Evolutionary conservation across 2,329 filamentous ascomycete species (phyloP).

Genomic region (Botrytis tulipae): DNA sequence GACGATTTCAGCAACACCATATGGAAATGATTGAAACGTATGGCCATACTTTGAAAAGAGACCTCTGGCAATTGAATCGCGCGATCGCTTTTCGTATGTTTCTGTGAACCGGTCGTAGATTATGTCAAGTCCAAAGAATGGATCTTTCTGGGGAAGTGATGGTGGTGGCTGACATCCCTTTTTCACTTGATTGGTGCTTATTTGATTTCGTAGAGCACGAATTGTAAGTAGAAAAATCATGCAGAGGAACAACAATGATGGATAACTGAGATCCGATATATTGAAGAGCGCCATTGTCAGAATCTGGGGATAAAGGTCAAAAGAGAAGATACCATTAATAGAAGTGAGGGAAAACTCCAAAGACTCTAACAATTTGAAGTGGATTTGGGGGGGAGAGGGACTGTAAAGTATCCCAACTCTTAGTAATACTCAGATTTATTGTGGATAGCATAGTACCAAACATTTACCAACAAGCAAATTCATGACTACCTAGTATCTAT

Average conservation of each 20-base stretch:
- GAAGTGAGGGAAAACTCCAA: neutral
- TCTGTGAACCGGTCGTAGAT: slow-evolving; percentile 27
- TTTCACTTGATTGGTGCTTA: neutral
- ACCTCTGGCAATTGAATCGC: neutral
- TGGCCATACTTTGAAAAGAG: slow-evolving; percentile 9
- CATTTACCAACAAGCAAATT: neutral
- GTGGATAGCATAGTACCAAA: neutral
- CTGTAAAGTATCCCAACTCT: neutral
- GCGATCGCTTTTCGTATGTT: slow-evolving; percentile 13
- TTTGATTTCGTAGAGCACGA: neutral
- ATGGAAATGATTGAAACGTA: slow-evolving; percentile 5
- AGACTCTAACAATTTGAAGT: neutral
- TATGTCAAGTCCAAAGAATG: neutral
- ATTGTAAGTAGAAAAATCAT: neutral
- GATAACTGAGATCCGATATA: neutral
- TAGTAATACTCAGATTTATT: neutral
- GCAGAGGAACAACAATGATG: neutral
- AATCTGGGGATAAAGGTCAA: neutral
- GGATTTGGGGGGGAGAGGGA: neutral
- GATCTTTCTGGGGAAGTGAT: slow-evolving; percentile 9
- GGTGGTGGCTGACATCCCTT: neutral
- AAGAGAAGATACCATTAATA: neutral
- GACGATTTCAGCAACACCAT: neutral
- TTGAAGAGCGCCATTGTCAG: neutral
- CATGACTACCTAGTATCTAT: neutral